These are phyloP conservation scores for Ophiostoma novo-ulmi DNA, from an alignment of 2,329 filamentous ascomycete species.

Conservation along the genomic window DNA sequence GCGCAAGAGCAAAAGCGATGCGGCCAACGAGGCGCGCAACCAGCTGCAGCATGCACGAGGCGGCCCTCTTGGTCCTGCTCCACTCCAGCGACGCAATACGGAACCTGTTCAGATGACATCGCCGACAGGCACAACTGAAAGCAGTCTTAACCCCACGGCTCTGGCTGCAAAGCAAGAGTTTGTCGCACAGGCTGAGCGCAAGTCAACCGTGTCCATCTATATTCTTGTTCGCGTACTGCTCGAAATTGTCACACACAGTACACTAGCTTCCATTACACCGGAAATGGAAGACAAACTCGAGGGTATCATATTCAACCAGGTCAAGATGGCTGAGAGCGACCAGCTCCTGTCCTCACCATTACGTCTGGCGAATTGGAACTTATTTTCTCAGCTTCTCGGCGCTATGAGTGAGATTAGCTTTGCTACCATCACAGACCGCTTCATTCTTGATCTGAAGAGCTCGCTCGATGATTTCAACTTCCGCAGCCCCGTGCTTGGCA, in stretches of 20 bases:
- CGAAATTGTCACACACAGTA: constrained; percentile 90
- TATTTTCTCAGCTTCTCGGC: constrained; percentile 89
- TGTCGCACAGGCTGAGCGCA: constrained; percentile 74
- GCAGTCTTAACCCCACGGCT: constrained; percentile 31
- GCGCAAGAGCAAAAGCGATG: constrained; percentile 93
- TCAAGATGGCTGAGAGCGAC: constrained; percentile 82
- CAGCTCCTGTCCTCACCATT: constrained; percentile 71
- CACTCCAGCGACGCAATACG: constrained; percentile 65
- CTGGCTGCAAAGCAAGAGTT: constrained; percentile 59
- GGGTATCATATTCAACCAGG: constrained; percentile 91
- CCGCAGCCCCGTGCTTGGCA: constrained; percentile 56
- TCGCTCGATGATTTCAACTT: constrained; percentile 69
- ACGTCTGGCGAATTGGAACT: constrained; percentile 89
- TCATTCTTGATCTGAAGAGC: constrained; percentile 71
- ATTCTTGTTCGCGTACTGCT: constrained; percentile 90
- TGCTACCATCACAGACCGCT: constrained; percentile 72
- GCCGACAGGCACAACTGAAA: constrained; percentile 31
- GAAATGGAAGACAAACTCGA: constrained; percentile 95
- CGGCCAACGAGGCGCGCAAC: constrained; percentile 63
- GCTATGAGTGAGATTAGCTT: constrained; percentile 95
- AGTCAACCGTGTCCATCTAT: constrained; percentile 92
- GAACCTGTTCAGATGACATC: constrained; percentile 54
- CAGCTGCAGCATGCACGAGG: constrained; percentile 48
- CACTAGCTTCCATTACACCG: constrained; percentile 69
- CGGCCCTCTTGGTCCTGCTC: constrained; percentile 35